phyloP scores from a whole-genome alignment of 345 rosid species.

The Reutealis trisperma region DNA sequence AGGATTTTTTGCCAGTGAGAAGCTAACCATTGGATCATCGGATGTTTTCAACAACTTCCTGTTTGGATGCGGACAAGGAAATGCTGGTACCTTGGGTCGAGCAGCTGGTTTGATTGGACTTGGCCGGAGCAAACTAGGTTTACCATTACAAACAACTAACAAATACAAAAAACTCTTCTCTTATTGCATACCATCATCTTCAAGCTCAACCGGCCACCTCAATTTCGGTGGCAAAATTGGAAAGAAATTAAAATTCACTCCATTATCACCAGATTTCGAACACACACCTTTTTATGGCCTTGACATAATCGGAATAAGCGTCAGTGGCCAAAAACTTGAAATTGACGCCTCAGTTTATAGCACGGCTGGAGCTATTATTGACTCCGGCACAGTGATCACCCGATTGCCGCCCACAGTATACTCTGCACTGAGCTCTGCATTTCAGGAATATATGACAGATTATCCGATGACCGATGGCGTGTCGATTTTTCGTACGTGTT shows the following conservation, averaged over 20 bases:
- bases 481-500: constrained; percentile 35
- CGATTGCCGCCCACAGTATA: constrained; percentile 34
- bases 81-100: constrained; percentile 11
- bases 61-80: constrained; percentile 40
- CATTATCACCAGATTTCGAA: background rate
- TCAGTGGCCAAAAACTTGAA: constrained; percentile 22
- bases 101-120: constrained; percentile 18
- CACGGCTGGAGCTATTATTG: constrained; percentile 18
- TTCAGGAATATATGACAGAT: constrained; percentile 19
- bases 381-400: constrained; percentile 37
- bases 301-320: constrained; percentile 17
- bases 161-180: constrained; percentile 30
- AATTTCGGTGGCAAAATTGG: constrained; percentile 16
- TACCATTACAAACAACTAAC: constrained; percentile 25
- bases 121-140: constrained; percentile 13
- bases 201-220: constrained; percentile 30
- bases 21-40: constrained; percentile 5
- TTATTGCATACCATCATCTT: constrained; percentile 34
- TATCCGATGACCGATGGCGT: constrained; percentile 16
- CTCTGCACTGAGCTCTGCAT: constrained; percentile 9
- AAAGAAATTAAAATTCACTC: constrained; percentile 25
- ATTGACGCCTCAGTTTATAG: constrained; percentile 13
- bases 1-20: constrained; percentile 21
- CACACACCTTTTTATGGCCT: constrained; percentile 28
- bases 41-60: constrained; percentile 12